Evolutionary conservation across 768 basidiomycete species (phyloP).

Genomic region (Myochromella boudieri): DNA sequence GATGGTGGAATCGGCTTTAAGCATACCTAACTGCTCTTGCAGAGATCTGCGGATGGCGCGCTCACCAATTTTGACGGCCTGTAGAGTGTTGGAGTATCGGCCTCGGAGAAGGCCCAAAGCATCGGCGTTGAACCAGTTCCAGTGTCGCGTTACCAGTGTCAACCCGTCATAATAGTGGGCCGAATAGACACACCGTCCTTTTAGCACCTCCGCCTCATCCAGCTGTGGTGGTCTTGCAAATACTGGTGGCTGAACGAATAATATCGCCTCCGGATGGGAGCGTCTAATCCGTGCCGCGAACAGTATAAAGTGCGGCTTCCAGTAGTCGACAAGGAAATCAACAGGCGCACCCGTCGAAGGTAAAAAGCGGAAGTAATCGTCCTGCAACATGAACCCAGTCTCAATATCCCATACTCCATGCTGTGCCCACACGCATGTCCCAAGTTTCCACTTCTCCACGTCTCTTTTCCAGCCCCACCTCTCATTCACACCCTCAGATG

Average conservation of each 20-base stretch:
- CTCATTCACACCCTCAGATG: slow-evolving; percentile 51
- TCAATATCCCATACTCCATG: slow-evolving; percentile 88
- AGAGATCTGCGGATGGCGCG: slow-evolving; percentile 76
- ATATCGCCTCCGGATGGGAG: slow-evolving; percentile 78
- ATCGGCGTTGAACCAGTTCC: slow-evolving; percentile 96
- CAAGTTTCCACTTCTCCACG: slow-evolving; percentile 61
- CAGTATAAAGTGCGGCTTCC: slow-evolving; percentile 66
- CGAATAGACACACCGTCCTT: slow-evolving; percentile 71
- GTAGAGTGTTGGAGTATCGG: slow-evolving; percentile 64
- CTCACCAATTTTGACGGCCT: slow-evolving; percentile 83
- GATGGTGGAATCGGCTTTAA: slow-evolving; percentile 72
- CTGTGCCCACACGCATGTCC: slow-evolving; percentile 82
- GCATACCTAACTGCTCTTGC: slow-evolving; percentile 77
- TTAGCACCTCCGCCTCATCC: slow-evolving; percentile 48
- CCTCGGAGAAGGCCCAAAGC: slow-evolving; percentile 90
- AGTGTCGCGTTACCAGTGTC: slow-evolving; percentile 89
- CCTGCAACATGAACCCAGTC: slow-evolving; percentile 61
- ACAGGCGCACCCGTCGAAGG: slow-evolving; percentile 45
- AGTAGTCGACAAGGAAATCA: slow-evolving; percentile 77
- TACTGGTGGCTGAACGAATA: slow-evolving; percentile 91
- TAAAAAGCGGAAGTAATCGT: slow-evolving; percentile 71
- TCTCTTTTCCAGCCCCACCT: slow-evolving; percentile 87
- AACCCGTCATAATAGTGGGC: slow-evolving; percentile 95
- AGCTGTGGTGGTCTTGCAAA: slow-evolving; percentile 75
- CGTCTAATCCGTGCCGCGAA: slow-evolving; percentile 60